Conservation (phyloP, 2,329 filamentous ascomycete species). For the Colletotrichum tanaceti region DNA sequence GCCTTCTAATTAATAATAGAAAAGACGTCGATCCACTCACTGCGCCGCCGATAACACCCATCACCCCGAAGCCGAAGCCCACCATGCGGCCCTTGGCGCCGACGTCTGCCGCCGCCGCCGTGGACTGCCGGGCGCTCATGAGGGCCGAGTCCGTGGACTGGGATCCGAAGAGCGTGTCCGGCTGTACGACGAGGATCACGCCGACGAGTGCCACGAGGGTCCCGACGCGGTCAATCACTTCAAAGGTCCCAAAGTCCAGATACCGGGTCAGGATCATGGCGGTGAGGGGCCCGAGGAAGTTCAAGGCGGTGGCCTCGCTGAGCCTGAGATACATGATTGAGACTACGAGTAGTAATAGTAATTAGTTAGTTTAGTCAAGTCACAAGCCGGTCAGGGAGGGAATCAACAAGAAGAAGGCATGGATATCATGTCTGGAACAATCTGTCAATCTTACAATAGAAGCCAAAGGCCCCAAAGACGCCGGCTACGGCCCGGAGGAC, state of each 20-base stretch:
- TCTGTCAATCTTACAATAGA: constrained; percentile 33
- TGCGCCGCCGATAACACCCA: constrained; percentile 26
- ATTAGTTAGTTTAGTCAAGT: no score
- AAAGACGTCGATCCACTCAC: no score
- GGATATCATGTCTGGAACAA: no score
- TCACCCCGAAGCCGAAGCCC: constrained; percentile 28
- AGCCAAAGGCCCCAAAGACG: constrained; percentile 23
- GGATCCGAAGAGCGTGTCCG: constrained; percentile 19
- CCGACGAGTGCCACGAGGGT: constrained; percentile 24
- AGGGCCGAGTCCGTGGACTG: not conserved
- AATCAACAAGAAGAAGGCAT: no score
- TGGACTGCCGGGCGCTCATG: not conserved
- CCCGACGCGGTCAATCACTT: constrained; percentile 19
- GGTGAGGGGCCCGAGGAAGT: constrained; percentile 27
- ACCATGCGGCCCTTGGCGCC: constrained; percentile 16
- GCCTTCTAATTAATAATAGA: no score
- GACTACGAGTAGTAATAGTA: no score
- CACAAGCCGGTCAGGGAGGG: not conserved
- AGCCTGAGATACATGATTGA: constrained; percentile 36
- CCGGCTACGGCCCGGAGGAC: constrained; percentile 26
- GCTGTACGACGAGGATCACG: constrained; percentile 30
- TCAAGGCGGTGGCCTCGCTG: constrained; percentile 34
- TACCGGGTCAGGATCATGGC: constrained; percentile 33
- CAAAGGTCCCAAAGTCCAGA: constrained; percentile 25
- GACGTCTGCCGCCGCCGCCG: not conserved